These are phyloP conservation scores for Raffaelea deltoideospora DNA, from an alignment of 2,329 filamentous ascomycete species.

Conservation along the genomic window DNA sequence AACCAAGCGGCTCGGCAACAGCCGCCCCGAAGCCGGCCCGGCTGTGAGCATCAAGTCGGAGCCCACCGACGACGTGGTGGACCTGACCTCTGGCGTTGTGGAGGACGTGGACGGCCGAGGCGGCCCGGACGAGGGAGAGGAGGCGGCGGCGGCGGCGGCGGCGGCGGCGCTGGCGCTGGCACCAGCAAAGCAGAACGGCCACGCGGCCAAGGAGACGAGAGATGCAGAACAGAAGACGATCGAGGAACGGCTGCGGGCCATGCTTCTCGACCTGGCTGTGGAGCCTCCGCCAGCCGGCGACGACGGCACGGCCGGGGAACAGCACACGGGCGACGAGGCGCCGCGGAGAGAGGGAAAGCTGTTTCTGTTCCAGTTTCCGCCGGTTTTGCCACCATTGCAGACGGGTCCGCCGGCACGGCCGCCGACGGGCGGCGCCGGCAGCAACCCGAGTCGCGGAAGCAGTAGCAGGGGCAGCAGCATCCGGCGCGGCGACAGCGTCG, in stretches of 20 bases:
- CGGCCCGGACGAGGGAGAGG: constrained; percentile 1
- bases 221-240: constrained; percentile 25
- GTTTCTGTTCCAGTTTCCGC: constrained; percentile 51
- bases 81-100: too few relatives aligned
- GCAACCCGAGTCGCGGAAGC: not conserved
- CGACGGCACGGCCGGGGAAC: constrained; percentile 3
- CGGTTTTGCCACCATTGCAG: constrained; percentile 41
- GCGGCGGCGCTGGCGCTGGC: not conserved
- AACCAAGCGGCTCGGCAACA: not conserved
- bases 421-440: too few relatives aligned
- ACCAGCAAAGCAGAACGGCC: constrained; percentile 1
- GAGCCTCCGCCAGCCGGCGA: constrained; percentile 13
- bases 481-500: constrained; percentile 3
- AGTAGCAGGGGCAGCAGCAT: not conserved
- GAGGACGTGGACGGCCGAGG: too few relatives aligned
- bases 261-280: constrained; percentile 27
- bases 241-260: constrained; percentile 24
- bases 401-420: constrained; percentile 7
- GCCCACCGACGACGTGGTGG: too few relatives aligned
- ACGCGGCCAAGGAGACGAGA: constrained; percentile 8
- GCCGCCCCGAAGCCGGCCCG: constrained; percentile 9
- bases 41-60: too few relatives aligned
- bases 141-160: not conserved
- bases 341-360: constrained; percentile 32
- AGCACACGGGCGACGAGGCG: not conserved